A percentile compares a stretch with the other conserved stretches of the same genome.
Conservation (phyloP, 2,329 filamentous ascomycete genomes). For the Didymella sp. region DNA sequence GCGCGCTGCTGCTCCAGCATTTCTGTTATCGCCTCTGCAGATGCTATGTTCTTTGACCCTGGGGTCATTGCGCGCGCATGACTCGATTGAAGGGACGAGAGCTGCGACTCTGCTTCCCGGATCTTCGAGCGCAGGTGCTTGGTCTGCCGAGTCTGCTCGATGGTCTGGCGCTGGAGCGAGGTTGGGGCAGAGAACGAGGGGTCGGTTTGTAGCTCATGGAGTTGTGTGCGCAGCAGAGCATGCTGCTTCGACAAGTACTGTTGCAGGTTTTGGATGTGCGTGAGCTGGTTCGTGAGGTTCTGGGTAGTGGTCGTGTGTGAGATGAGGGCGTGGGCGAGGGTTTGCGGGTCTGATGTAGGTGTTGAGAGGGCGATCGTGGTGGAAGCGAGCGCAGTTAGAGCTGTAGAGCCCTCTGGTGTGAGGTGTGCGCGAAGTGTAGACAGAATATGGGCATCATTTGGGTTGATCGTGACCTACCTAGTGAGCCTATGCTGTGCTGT, state of each 20-base stretch:
- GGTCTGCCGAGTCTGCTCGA: constrained; percentile 73
- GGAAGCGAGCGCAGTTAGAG: constrained; percentile 48
- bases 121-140: constrained; percentile 72
- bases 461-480: constrained; percentile 29
- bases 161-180: constrained; percentile 71
- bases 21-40: constrained; percentile 60
- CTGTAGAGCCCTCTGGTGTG: constrained; percentile 37
- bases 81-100: constrained; percentile 48
- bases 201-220: constrained; percentile 39
- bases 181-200: constrained; percentile 57
- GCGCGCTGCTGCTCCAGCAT: constrained; percentile 68
- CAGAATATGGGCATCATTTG: constrained; percentile 36
- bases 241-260: constrained; percentile 45
- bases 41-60: constrained; percentile 44
- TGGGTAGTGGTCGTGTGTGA: constrained; percentile 41
- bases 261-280: constrained; percentile 45
- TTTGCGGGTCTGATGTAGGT: constrained; percentile 34
- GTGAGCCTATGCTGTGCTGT: constrained; percentile 20
- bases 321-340: constrained; percentile 47
- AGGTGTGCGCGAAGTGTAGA: constrained; percentile 34
- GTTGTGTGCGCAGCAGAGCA: constrained; percentile 37
- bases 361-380: constrained; percentile 48
- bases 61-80: constrained; percentile 33
- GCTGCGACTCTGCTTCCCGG: constrained; percentile 64
- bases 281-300: constrained; percentile 42